Evolutionary conservation across 2,329 filamentous ascomycete species (phyloP), one percentile per base, ranked within the genome.

Genomic region (Sarocladiaceae sp.): DNA sequence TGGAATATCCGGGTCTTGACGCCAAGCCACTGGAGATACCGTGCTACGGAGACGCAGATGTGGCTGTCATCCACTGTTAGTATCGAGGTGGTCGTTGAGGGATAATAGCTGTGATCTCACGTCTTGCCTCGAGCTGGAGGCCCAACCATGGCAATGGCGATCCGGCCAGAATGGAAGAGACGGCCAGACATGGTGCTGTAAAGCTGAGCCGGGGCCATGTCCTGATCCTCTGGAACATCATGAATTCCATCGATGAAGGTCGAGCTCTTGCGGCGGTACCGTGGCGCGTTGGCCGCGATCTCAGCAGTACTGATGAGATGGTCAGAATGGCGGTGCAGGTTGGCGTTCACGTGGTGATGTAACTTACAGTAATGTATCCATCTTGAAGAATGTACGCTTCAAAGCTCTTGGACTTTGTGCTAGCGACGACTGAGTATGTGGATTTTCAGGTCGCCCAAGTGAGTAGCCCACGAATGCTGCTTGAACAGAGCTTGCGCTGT

Each of bases 1-100:
- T 98, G 93, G 62, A 98, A 98, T 55, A 97, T 94, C 53, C 91
- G 85, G 26, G 93, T 97, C 70, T 98, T 98, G 48, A 98, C 93
- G 50, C 93, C 93, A 31, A 98, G 78, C 93, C 93, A 98, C 64
- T 90, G 82, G 34, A 98, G 74, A 68, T 98, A 98, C 35, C 93
- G 83, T 37, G 91, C 89, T 58, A 98, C 76, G 6, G 93, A 95
- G 43, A 98, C 93, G 47, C 90, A 96, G 43, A 95, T 94, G 58
- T 98, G 93, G 16, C 85, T 89, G 46, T 15, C 16, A 27, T 21
- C n/a, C 19, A 18, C n/a, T n/a, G 40, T 32, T 27, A 43, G 18
- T 20, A 31, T 21, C 33, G 16, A 23, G 11, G 6, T n/a, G 23
- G 4, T 23, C 16, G n/a, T n/a, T 21, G 9, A 4, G 5, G 4